Percentiles rank a stretch among this genome's conserved stretches.
Evolutionary conservation across 768 basidiomycete genomes (phyloP).

Genomic region (Arthromyces matolae): DNA sequence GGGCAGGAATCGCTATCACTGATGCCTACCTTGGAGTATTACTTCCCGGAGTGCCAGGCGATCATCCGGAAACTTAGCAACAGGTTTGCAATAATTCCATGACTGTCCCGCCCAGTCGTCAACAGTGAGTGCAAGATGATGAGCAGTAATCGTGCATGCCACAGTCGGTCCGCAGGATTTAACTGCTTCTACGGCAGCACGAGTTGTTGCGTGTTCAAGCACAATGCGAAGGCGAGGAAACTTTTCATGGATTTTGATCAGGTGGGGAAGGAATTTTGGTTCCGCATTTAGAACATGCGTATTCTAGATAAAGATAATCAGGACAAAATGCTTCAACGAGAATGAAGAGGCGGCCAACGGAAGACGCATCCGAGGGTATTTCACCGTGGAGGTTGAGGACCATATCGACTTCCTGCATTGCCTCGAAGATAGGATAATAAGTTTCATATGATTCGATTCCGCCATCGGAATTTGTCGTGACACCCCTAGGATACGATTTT

Average conservation of each 20-base stretch:
- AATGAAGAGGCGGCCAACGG: conserved; percentile 37
- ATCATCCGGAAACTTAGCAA: conserved; percentile 95
- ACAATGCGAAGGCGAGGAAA: conserved; percentile 94
- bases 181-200: conserved; percentile 85
- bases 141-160: conserved; percentile 95
- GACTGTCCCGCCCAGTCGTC: conserved; percentile 97
- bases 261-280: conserved; percentile 81
- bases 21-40: conserved; percentile 60
- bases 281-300: conserved; percentile 94
- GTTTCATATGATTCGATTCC: conserved; percentile 94
- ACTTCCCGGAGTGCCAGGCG: conserved; percentile 76
- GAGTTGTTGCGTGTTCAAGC: conserved; percentile 93
- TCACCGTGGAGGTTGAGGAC: conserved; percentile 97
- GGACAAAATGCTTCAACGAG: neutral
- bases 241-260: conserved; percentile 70
- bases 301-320: conserved; percentile 47
- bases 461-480: conserved; percentile 94
- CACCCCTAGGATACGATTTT: conserved; percentile 95
- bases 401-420: conserved; percentile 91
- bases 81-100: conserved; percentile 96
- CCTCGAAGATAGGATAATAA: conserved; percentile 90
- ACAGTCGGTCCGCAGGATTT: conserved; percentile 77
- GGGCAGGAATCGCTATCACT: neutral
- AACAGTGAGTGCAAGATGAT: conserved; percentile 90
- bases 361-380: conserved; percentile 77